Conservation (phyloP, 148 eudicot genomes). For the Rhododendron griersonianum region DNA sequence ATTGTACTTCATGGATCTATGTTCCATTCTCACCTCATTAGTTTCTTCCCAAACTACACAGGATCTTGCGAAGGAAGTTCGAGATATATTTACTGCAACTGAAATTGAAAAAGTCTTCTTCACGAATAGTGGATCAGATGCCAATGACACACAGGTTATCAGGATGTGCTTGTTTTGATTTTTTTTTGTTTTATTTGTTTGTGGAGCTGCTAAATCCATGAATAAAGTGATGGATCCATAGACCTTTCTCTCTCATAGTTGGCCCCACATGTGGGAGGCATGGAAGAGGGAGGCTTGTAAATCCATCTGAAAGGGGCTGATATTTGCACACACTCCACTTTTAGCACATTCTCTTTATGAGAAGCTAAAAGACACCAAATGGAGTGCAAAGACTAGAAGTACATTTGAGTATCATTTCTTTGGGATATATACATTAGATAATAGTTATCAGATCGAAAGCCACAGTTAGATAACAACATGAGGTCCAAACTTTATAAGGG, state of each 20-base stretch:
- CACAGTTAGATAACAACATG: background rate
- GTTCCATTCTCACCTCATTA: background rate
- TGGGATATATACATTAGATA: background rate
- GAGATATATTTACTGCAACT: constrained; percentile 61
- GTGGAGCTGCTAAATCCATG: background rate
- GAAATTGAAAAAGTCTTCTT: constrained; percentile 90
- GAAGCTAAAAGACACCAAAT: background rate
- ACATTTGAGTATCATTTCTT: background rate
- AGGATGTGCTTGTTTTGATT: background rate
- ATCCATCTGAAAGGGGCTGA: background rate
- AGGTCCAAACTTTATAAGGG: background rate
- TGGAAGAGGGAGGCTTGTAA: background rate
- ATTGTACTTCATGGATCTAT: background rate
- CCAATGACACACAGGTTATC: constrained; percentile 88
- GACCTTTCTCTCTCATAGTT: background rate
- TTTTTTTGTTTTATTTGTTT: background rate
- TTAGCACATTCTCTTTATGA: background rate
- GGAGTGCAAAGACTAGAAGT: background rate
- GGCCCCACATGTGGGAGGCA: background rate
- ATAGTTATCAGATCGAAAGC: background rate
- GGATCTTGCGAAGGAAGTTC: constrained; percentile 92
- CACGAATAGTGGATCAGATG: constrained; percentile 96
- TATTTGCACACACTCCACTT: background rate
- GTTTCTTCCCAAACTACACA: constrained; percentile 17
- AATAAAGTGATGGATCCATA: background rate